Evolutionary conservation across 2,329 filamentous ascomycete species (phyloP).

Genomic region (Aurifilum marmelostoma): DNA sequence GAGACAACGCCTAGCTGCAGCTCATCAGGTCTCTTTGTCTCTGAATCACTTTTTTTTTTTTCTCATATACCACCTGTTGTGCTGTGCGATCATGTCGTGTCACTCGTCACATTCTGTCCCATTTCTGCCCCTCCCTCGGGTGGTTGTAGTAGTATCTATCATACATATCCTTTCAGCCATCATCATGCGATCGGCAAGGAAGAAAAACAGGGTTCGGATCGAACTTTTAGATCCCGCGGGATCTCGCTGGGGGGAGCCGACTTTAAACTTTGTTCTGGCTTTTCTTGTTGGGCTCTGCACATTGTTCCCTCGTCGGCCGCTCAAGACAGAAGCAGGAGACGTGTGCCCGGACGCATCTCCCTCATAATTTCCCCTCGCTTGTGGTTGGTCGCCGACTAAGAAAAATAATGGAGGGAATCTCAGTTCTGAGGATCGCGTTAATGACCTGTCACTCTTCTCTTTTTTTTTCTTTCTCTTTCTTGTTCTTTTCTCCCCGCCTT

Average conservation of each 20-base stretch:
- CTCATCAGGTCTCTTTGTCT: constrained; percentile 24
- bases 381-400: neutral
- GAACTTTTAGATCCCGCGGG: neutral
- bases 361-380: neutral
- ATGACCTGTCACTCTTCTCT: too few species aligned
- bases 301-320: constrained; percentile 6
- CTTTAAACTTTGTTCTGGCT: neutral
- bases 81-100: constrained; percentile 14
- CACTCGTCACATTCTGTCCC: too few species aligned
- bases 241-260: neutral
- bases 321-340: neutral
- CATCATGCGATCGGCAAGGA: neutral
- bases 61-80: too few species aligned
- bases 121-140: neutral
- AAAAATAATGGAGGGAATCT: neutral
- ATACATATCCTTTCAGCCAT: too few species aligned
- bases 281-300: too few species aligned
- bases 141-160: neutral
- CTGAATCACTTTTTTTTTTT: constrained; percentile 1
- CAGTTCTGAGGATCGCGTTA: neutral
- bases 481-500: too few species aligned
- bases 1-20: constrained; percentile 34
- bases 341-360: neutral
- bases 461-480: neutral
- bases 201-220: neutral